Evolutionary conservation across 169 alveolate species (phyloP), one percentile per base, ranked within the genome.

Genomic region (Eimeria acervulina): DNA sequence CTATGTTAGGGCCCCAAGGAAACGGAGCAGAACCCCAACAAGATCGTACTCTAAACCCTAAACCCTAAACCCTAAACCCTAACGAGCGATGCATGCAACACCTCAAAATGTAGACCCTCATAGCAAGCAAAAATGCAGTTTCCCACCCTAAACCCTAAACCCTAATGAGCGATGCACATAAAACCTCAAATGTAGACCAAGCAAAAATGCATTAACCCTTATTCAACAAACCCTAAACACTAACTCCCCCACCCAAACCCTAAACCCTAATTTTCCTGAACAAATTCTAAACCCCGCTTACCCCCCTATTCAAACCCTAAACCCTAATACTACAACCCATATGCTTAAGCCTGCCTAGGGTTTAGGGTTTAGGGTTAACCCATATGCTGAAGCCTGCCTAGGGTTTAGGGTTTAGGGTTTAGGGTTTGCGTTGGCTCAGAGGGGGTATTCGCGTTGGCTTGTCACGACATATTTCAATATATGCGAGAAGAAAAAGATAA

Each of bases 1-100:
- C 99, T 51, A 98, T 98, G 99, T 81, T 98, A 95, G 99, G 99
- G 36, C 97, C 95, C 47, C 89, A 81, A 10, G 15, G 3, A 47
- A 7, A 47, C 12, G 12, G 19, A 47, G 55, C 55, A 47, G 55
- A 47, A 47, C 55, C 5, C 5, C 55, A 47, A 12, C 5, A 12
- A 47, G 55, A 47, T 47, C 55, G 55, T 47, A 47, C 66, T 17
- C 26, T 55, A 55, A 55, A 55, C 66, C 26, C 81, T 36, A 68
- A 15, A 12, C 38, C 6, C 44, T 4, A 10, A 36, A 28, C 38
- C 81, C 81, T 68, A 68, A 28, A 68, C 81, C 36, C 81, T 6
- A 31, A 68, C 2, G n/a, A 12, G 26, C 66, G 55, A 5, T 47
- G 12, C 5, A 47, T 12, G 55, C 5, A 47, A 55, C 66, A 55